Base-by-base conservation (phyloP, 78 protist genomes). In the Emiliania huxleyi region DNA sequence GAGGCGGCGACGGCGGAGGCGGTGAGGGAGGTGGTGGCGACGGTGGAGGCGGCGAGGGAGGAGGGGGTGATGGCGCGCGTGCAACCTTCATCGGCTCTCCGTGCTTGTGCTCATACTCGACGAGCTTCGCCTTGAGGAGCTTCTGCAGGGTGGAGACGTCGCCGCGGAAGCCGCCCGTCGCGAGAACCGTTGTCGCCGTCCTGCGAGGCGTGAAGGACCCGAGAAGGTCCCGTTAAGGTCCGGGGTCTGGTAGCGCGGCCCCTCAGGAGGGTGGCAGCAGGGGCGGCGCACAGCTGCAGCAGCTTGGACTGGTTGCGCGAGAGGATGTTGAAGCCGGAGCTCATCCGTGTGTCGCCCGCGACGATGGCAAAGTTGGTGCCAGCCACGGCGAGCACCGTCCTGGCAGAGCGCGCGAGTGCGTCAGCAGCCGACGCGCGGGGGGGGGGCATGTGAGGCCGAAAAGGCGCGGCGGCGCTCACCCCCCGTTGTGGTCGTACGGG, bases 291-390 rank as follows among this genome's bases (percentile, higher is more conserved):
- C 97, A 98, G 69, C 77, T 91, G 11, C 33, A 77, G 44, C 26
- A 93, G 33, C 96, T 99, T 99, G 21, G 98, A 44, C 44, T 73
- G 73, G 22, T 95, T 45, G 42, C 99, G 95, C 0, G 99, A 93
- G 62, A 84, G 55, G 94, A 99, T 98, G 52, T 91, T 90, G 93
- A 96, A 99, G 23, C 98, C 97, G 52, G 81, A 91, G 91, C 98
- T 96, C 94, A 98, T 79, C 52, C 99, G 97, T 26, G 99, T 98
- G 95, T 99, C 99, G 21, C 97, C 99, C 37, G 99, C 99, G 38
- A 98, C 90, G 25, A 99, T 93, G 84, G 96, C 95, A 56, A 95
- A 99, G 95, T 98, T 99, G 4, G 91, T 91, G 44, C 99, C 99
- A 3, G 98, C 96, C 56, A 99, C 90, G 33, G 98, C 99, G 25